These are phyloP conservation scores for Aspergillus quadrilineatus DNA, from an alignment of 2,329 filamentous ascomycete genomes.

Conservation along the genomic window DNA sequence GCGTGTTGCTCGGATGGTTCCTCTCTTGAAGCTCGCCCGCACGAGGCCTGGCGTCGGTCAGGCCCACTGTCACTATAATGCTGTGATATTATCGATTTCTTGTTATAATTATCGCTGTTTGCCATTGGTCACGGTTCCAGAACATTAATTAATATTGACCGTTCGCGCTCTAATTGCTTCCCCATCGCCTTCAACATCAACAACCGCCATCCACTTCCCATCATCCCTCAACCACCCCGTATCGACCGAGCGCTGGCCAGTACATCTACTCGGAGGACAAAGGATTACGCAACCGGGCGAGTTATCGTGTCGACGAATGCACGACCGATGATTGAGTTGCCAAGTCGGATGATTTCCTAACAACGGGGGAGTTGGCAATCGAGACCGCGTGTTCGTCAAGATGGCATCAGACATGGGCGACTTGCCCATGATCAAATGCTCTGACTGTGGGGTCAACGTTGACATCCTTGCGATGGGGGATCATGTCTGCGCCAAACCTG, in stretches of 20 bases:
- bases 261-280: background rate
- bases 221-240: background rate
- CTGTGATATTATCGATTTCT: slow-evolving; percentile 8
- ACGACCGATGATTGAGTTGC: slow-evolving; percentile 10
- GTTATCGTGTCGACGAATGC: slow-evolving; percentile 4
- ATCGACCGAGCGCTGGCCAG: background rate
- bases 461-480: slow-evolving; percentile 85
- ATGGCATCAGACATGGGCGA: slow-evolving; percentile 61
- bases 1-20: slow-evolving; percentile 7
- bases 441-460: slow-evolving; percentile 72
- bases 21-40: slow-evolving; percentile 5
- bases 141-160: slow-evolving; percentile 7
- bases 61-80: slow-evolving; percentile 7
- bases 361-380: slow-evolving; percentile 10
- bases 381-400: slow-evolving; percentile 42
- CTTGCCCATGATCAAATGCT: slow-evolving; percentile 84
- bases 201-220: background rate
- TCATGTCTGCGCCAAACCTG: slow-evolving; percentile 64
- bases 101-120: slow-evolving; percentile 8
- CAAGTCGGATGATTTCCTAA: slow-evolving; percentile 16
- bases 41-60: slow-evolving; percentile 3
- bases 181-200: background rate
- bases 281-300: background rate
- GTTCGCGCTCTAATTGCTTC: slow-evolving; percentile 3
- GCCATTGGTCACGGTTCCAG: slow-evolving; percentile 5